Base-by-base conservation (phyloP, 2,329 filamentous ascomycete genomes). In the Leptographium radiaticola region DNA sequence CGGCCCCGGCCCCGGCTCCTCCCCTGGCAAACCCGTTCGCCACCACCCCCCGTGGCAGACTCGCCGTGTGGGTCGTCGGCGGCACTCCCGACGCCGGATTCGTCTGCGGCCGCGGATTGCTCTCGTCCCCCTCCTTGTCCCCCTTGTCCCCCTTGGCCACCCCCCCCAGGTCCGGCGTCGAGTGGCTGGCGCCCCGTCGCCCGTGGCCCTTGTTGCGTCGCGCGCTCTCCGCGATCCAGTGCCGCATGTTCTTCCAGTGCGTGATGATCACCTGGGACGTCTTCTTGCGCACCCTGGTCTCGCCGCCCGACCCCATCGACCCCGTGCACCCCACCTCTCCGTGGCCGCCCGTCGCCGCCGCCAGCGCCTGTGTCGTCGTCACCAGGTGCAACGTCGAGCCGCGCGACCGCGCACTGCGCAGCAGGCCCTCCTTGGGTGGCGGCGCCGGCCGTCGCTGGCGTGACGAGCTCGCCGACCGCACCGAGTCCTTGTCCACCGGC, bases 301-400 rank as follows among this genome's bases (percentile, higher is more conserved):
- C 42, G 38, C 25, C 30, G 9, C 30, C 51, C 40, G 10, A 36
- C 43, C 5, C 20, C 36, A 4, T 15, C 25, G 25, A 51, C 42
- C 25, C 25, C 3, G 25, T 25, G 25, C 25, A 25, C 3, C 25
- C 25, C 25, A 25, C 25, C 15, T 16, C 46, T 11, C n/a, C 45
- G 56, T 57, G 69, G 60, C 44, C 51, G 2, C 56, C 44, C n/a
- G 59, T 18, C 18, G 2, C 42, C 1, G n/a, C 66, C 59, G 20
- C 67, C 67, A 80, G 59, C 1, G 71, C 72, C 18, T 80, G 77
- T 8, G 74, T 73, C 0, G 80, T 82, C 11, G 87, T 86, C 42
- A 94, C 89, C 6, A 94, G 79, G 64, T 95, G 89, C 36, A 96
- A 76, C 58, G 89, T 93, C 60, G 89, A 95, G 45, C 87, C 86